phyloP scores from a whole-genome alignment of 169 alveolate genomes.

The Plasmodium inui region DNA sequence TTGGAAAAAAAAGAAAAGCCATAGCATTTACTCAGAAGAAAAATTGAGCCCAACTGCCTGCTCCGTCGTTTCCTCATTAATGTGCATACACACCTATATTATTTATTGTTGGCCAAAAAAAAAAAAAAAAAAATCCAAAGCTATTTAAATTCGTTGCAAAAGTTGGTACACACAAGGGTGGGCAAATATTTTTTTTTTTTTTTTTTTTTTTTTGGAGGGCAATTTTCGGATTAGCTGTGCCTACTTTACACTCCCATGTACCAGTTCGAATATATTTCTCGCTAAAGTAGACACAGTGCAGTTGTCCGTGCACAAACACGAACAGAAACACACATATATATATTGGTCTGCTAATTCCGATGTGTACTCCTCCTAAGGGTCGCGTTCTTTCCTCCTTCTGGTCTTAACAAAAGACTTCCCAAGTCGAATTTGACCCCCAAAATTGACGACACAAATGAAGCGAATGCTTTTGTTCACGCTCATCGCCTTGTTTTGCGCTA shows the following conservation, averaged over 20 bases:
- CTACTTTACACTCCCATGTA: not conserved
- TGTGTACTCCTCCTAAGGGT: not conserved
- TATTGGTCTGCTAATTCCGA: not conserved
- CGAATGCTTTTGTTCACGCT: conserved; percentile 8
- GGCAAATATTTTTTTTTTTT: not conserved
- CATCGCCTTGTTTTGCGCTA: not conserved
- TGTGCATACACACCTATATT: not conserved
- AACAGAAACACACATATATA: not conserved
- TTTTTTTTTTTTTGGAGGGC: not conserved
- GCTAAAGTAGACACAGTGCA: not conserved
- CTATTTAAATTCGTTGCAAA: not conserved
- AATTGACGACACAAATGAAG: not conserved
- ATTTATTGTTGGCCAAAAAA: not conserved
- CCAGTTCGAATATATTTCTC: not conserved
- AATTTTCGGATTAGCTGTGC: not conserved
- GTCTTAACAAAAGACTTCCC: not conserved
- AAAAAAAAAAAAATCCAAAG: not conserved
- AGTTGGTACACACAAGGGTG: not conserved
- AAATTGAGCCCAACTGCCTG: not conserved
- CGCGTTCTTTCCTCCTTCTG: not conserved
- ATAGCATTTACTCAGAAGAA: not conserved
- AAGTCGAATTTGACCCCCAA: not conserved
- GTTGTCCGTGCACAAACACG: not conserved
- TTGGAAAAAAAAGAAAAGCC: not conserved
- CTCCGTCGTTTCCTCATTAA: not conserved